These are phyloP conservation scores for Begonia loranthoides DNA, from an alignment of 306 rosid genomes.

Conservation along the genomic window DNA sequence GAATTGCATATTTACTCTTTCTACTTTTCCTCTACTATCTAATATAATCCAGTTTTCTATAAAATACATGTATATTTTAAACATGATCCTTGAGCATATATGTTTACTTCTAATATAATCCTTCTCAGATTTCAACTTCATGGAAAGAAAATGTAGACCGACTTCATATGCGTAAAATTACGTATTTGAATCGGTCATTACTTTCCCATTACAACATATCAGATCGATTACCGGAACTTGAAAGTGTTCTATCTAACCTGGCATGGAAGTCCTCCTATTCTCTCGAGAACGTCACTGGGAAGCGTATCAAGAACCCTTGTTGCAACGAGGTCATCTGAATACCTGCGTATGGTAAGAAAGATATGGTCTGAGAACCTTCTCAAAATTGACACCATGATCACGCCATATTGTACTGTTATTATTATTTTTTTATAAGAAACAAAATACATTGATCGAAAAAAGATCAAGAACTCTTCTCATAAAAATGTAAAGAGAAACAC, in stretches of 20 bases:
- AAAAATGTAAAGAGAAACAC: no score
- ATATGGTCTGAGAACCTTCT: no score
- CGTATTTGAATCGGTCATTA: no score
- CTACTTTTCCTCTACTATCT: neutral
- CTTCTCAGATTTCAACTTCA: neutral
- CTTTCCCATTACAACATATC: no score
- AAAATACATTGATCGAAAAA: no score
- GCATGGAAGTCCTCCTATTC: constrained; percentile 76
- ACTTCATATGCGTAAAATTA: no score
- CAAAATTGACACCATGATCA: no score
- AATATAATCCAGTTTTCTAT: neutral
- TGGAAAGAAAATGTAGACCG: no score
- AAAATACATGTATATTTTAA: neutral
- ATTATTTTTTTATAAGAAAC: no score
- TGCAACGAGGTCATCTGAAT: constrained; percentile 53
- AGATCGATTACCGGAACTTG: neutral
- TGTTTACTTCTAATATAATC: neutral
- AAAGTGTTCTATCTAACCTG: constrained; percentile 32
- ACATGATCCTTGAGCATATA: neutral
- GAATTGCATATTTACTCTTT: no score
- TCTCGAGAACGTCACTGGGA: constrained; percentile 42
- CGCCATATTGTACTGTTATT: no score
- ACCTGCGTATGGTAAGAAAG: constrained; percentile 26
- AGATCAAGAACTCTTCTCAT: no score
- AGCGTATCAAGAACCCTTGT: constrained; percentile 65